Percentiles rank a stretch among this genome's conserved stretches.
phyloP scores from a whole-genome alignment of 192 early-diverging fungal genomes.

The Dissophora globulifera region DNA sequence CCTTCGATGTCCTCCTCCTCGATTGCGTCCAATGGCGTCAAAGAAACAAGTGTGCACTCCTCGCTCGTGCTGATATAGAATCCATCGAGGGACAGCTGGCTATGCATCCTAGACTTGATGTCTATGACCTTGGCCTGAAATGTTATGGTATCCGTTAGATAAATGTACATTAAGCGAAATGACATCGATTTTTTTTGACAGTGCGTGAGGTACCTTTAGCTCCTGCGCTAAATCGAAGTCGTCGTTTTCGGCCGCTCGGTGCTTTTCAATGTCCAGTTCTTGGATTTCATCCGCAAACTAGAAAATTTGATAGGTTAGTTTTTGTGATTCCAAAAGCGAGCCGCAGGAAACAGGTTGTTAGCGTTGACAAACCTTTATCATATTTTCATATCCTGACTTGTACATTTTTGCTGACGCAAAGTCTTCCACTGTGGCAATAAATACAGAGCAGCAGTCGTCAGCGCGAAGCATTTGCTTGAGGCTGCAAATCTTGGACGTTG shows the following conservation, averaged over 20 bases:
- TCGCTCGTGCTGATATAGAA: slow-evolving; percentile 10
- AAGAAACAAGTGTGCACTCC: slow-evolving; percentile 2
- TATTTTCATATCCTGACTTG: slow-evolving; percentile 62
- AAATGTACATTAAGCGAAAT: too few species aligned
- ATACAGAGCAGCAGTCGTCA: too few species aligned
- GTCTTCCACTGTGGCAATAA: slow-evolving; percentile 69
- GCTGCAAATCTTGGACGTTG: too few species aligned
- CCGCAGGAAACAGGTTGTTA: too few species aligned
- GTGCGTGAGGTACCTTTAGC: slow-evolving; percentile 66
- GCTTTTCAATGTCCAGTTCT: slow-evolving; percentile 64
- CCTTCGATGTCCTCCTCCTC: background rate
- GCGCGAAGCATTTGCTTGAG: too few species aligned
- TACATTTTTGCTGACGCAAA: slow-evolving; percentile 71
- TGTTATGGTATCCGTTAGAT: too few species aligned
- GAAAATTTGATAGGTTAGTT: too few species aligned
- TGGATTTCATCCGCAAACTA: slow-evolving; percentile 58
- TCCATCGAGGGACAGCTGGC: slow-evolving; percentile 5
- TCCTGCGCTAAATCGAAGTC: slow-evolving; percentile 83
- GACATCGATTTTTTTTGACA: too few species aligned
- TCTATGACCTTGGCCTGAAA: slow-evolving; percentile 21
- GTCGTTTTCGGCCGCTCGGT: slow-evolving; percentile 69
- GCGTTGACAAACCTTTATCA: slow-evolving; percentile 53
- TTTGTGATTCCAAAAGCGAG: too few species aligned
- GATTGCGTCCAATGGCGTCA: background rate
- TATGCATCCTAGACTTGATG: slow-evolving; percentile 23